Evolutionary conservation across 306 rosid species (phyloP).

Genomic region (Phaseolus lunatus): DNA sequence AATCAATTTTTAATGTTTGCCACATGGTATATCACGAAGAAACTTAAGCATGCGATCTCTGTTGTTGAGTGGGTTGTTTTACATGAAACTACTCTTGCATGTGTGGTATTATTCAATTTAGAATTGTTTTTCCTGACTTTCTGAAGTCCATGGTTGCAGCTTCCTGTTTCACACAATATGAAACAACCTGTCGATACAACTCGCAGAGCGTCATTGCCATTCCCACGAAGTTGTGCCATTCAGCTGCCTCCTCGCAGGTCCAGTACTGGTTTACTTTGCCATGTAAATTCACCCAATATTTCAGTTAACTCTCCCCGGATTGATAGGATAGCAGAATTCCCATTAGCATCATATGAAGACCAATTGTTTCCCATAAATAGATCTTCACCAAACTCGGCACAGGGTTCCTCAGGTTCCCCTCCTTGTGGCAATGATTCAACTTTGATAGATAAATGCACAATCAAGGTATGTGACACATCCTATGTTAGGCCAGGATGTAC

Average conservation of each 20-base stretch:
- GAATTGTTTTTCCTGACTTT: slow-evolving; percentile 42
- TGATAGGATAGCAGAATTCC: slow-evolving; percentile 87
- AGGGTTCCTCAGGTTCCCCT: slow-evolving; percentile 60
- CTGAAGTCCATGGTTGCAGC: slow-evolving; percentile 53
- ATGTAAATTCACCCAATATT: slow-evolving; percentile 72
- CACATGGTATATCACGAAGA: background rate
- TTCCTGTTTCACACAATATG: slow-evolving; percentile 51
- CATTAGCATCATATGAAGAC: slow-evolving; percentile 78
- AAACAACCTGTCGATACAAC: slow-evolving; percentile 50
- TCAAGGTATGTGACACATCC: slow-evolving; percentile 61
- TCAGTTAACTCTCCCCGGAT: slow-evolving; percentile 90
- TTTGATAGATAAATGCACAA: slow-evolving; percentile 82
- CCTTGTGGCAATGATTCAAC: slow-evolving; percentile 63
- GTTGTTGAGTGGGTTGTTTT: slow-evolving; percentile 6
- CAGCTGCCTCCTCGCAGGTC: slow-evolving; percentile 56
- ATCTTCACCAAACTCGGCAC: slow-evolving; percentile 54
- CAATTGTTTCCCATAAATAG: slow-evolving; percentile 54
- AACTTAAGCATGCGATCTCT: slow-evolving; percentile 19
- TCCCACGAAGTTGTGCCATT: slow-evolving; percentile 54
- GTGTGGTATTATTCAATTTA: slow-evolving; percentile 22
- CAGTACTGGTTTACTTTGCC: slow-evolving; percentile 53
- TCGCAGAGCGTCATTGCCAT: slow-evolving; percentile 80
- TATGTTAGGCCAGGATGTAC: slow-evolving; percentile 52
- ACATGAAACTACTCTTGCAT: slow-evolving; percentile 13
- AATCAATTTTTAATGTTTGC: slow-evolving; percentile 25